Conservation (phyloP, 306 rosid species). For the Vicia villosa region DNA sequence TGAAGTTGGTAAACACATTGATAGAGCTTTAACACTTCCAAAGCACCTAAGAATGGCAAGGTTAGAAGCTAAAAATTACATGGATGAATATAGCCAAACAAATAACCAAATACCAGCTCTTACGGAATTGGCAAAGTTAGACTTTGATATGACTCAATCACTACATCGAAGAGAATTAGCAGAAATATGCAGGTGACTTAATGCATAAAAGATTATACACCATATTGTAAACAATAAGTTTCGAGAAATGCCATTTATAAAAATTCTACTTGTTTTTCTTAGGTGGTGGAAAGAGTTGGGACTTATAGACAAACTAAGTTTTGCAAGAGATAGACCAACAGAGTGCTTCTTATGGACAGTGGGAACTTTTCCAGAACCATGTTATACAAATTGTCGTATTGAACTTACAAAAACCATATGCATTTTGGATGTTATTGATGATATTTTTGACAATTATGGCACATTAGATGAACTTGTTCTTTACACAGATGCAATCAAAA, state of each 20-base stretch:
- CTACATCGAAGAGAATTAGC: slow-evolving; percentile 47
- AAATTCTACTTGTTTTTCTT: slow-evolving; percentile 12
- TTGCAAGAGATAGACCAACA: slow-evolving; percentile 52
- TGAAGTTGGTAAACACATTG: background rate
- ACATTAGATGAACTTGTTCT: slow-evolving; percentile 52
- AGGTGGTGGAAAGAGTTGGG: slow-evolving; percentile 57
- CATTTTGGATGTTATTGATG: slow-evolving; percentile 50
- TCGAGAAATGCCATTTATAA: background rate
- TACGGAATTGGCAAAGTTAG: slow-evolving; percentile 44
- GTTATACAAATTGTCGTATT: slow-evolving; percentile 40
- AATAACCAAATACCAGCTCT: slow-evolving; percentile 24
- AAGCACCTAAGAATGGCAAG: slow-evolving; percentile 47
- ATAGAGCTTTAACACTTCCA: slow-evolving; percentile 40
- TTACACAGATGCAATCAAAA: slow-evolving; percentile 49
- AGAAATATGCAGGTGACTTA: slow-evolving; percentile 44
- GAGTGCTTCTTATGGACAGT: slow-evolving; percentile 56
- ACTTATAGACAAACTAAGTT: slow-evolving; percentile 46
- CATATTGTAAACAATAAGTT: background rate
- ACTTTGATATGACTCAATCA: slow-evolving; percentile 35
- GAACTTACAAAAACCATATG: slow-evolving; percentile 47
- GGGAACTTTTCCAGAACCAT: slow-evolving; percentile 49
- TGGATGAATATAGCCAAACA: slow-evolving; percentile 33
- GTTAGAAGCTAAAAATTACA: slow-evolving; percentile 45
- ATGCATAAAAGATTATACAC: background rate
- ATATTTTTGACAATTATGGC: slow-evolving; percentile 46